Percentiles rank a stretch among this genome's conserved stretches.
phyloP scores from a whole-genome alignment of 2,329 filamentous ascomycete genomes.

The Hypoxylon sp. region DNA sequence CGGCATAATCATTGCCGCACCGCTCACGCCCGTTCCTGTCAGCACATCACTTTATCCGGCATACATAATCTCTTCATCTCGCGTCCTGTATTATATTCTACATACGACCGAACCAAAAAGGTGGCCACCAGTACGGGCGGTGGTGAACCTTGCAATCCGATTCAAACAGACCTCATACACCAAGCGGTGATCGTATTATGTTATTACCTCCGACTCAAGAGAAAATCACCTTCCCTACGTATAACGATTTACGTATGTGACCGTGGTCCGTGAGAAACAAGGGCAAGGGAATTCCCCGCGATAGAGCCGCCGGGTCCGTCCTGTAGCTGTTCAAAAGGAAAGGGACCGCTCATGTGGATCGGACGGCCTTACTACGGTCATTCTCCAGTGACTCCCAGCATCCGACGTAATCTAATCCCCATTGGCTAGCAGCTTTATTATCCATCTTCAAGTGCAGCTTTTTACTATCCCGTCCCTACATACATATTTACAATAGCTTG shows the following conservation, averaged over 20 bases:
- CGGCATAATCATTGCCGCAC: conserved; percentile 37
- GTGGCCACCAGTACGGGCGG: conserved; percentile 7
- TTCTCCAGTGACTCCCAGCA: conserved; percentile 45
- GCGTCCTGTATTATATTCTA: conserved; percentile 18
- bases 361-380: conserved; percentile 53
- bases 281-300: conserved; percentile 51
- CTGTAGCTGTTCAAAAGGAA: conserved; percentile 39
- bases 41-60: conserved; percentile 44
- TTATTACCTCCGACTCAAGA: conserved; percentile 21
- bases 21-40: conserved; percentile 33
- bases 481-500: conserved; percentile 19
- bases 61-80: conserved; percentile 39
- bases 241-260: conserved; percentile 23
- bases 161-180: conserved; percentile 17
- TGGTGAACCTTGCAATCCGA: conserved; percentile 13
- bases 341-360: conserved; percentile 48
- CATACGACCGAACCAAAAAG: conserved; percentile 17
- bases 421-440: conserved; percentile 36
- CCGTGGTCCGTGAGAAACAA: conserved; percentile 42
- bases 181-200: conserved; percentile 34
- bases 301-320: conserved; percentile 51
- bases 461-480: conserved; percentile 25
- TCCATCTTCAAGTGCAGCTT: conserved; percentile 31
- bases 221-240: conserved; percentile 29
- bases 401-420: conserved; percentile 29